phyloP scores from a whole-genome alignment of 441 rosid species.

The Gossypium schwendimanii region DNA sequence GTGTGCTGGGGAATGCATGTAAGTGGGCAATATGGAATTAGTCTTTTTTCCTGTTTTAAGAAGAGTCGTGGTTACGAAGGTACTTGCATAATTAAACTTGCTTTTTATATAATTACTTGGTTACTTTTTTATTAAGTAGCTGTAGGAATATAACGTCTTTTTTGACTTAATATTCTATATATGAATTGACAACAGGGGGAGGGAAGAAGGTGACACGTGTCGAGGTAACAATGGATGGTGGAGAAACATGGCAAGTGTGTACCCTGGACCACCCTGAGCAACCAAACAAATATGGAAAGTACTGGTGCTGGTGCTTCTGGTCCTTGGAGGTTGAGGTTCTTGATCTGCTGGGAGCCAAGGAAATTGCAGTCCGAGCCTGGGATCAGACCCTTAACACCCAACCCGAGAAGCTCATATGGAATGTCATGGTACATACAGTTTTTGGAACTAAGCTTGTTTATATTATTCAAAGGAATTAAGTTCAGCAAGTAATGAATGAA shows the following conservation, averaged over 20 bases:
- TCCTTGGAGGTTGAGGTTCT: constrained; percentile 75
- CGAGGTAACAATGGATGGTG: constrained; percentile 83
- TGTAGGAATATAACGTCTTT: too few species aligned
- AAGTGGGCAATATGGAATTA: not conserved
- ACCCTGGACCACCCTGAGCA: constrained; percentile 58
- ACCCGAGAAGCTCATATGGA: constrained; percentile 90
- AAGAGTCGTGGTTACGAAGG: not conserved
- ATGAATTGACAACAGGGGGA: constrained; percentile 38
- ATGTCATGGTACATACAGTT: constrained; percentile 51
- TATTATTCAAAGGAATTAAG: not conserved
- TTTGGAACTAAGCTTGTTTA: not conserved
- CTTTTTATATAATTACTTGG: not conserved
- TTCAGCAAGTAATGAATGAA: not conserved
- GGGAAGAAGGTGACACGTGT: constrained; percentile 94
- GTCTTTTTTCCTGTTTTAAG: not conserved
- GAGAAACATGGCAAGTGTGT: constrained; percentile 89
- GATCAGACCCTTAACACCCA: constrained; percentile 80
- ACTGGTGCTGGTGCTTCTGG: constrained; percentile 98
- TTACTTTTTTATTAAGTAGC: too few species aligned
- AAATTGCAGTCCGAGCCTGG: constrained; percentile 89
- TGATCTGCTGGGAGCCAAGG: constrained; percentile 63
- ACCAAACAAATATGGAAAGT: constrained; percentile 60
- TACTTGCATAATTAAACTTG: not conserved
- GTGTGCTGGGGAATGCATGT: not conserved
- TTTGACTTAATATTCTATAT: not conserved